Evolutionary conservation across 345 rosid genomes (phyloP).

Genomic region (Laguncularia racemosa): DNA sequence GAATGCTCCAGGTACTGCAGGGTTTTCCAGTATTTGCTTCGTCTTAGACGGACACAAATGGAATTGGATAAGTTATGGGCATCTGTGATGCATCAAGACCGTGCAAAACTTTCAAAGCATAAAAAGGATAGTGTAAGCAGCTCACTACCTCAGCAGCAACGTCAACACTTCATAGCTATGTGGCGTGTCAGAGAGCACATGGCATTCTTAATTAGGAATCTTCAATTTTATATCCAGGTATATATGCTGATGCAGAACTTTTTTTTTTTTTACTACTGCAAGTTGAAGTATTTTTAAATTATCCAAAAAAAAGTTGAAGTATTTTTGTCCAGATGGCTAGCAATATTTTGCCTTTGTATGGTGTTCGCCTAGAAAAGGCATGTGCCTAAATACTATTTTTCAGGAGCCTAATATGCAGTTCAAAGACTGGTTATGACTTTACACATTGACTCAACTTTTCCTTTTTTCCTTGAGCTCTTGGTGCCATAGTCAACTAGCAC

Average conservation of each 20-base stretch:
- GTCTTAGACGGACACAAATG: conserved; percentile 91
- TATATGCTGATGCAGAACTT: no score
- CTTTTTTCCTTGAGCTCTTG: no score
- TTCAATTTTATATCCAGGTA: conserved; percentile 97
- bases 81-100: conserved; percentile 95
- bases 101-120: conserved; percentile 63
- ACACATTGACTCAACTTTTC: no score
- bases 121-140: conserved; percentile 41
- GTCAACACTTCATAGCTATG: conserved; percentile 79
- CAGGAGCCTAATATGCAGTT: no score
- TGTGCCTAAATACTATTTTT: no score
- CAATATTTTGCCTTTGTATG: no score
- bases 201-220: conserved; percentile 94
- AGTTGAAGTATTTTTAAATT: no score
- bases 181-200: conserved; percentile 98
- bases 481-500: no score
- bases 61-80: conserved; percentile 99
- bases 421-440: no score
- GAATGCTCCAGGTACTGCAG: conserved; percentile 58
- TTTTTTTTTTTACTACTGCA: conserved; percentile 4
- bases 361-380: no score
- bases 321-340: no score
- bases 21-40: conserved; percentile 83
- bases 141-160: conserved; percentile 59
- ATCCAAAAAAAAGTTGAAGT: not conserved